Conservation (phyloP, 169 alveolate genomes). For the Cryptosporidium parvum region DNA sequence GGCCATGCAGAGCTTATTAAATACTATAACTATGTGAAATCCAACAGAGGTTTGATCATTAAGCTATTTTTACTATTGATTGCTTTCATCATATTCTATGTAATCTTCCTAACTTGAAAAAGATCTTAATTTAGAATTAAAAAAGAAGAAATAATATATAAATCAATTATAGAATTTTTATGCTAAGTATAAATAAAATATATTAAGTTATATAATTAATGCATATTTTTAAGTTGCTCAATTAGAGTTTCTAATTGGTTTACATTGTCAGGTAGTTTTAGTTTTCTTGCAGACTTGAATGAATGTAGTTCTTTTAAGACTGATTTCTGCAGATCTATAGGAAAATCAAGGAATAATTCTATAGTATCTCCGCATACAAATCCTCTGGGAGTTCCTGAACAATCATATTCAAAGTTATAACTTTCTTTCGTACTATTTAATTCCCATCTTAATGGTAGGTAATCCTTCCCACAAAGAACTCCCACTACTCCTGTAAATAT, state of each 20-base stretch:
- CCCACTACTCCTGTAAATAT: constrained; percentile 35
- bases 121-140: background rate
- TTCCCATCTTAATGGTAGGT: constrained; percentile 50
- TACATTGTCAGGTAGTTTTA: constrained; percentile 30
- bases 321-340: constrained; percentile 23
- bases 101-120: constrained; percentile 53
- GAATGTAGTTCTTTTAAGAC: constrained; percentile 31
- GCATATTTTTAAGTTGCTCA: constrained; percentile 71
- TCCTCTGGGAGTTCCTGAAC: constrained; percentile 73
- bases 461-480: constrained; percentile 31
- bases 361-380: constrained; percentile 52
- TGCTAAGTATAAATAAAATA: constrained; percentile 9
- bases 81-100: constrained; percentile 76
- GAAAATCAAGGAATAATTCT: constrained; percentile 36
- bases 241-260: constrained; percentile 33
- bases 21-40: constrained; percentile 73
- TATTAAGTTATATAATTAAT: constrained; percentile 16
- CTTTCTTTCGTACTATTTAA: constrained; percentile 14
- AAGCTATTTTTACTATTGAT: constrained; percentile 75
- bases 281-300: background rate
- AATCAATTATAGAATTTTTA: constrained; percentile 4
- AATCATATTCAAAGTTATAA: constrained; percentile 66
- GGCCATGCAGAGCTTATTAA: constrained; percentile 79
- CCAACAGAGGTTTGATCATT: constrained; percentile 78
- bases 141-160: background rate